These are phyloP conservation scores for Picea abies DNA, from an alignment of 83 land plant species.

Conservation along the genomic window DNA sequence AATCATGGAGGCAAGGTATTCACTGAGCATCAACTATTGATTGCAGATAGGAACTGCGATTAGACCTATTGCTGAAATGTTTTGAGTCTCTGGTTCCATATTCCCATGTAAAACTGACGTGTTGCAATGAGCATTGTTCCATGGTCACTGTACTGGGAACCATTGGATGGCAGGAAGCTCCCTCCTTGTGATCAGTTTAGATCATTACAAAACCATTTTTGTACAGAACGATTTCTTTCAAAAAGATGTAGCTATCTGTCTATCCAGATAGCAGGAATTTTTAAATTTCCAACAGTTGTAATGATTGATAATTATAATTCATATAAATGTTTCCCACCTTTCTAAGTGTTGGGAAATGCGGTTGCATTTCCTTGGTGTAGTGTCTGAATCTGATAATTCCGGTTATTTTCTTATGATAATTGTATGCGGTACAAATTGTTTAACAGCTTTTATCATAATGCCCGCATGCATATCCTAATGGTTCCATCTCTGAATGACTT, in stretches of 20 bases:
- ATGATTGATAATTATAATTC: too few relatives aligned
- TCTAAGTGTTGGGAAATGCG: too few relatives aligned
- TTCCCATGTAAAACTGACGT: background rate
- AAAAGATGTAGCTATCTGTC: background rate
- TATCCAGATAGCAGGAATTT: background rate
- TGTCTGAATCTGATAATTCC: too few relatives aligned
- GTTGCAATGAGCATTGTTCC: background rate
- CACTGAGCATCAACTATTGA: background rate
- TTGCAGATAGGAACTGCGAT: background rate
- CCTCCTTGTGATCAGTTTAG: background rate
- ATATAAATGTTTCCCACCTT: too few relatives aligned
- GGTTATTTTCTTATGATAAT: too few relatives aligned
- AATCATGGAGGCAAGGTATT: background rate
- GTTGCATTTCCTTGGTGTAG: too few relatives aligned
- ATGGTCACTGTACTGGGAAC: background rate
- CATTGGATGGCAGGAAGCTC: background rate
- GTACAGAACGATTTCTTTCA: background rate
- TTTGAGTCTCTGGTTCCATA: background rate
- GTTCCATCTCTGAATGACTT: too few relatives aligned
- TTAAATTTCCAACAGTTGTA: background rate
- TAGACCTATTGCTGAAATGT: background rate
- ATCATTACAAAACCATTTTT: background rate
- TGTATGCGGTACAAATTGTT: too few relatives aligned
- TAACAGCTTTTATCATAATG: too few relatives aligned
- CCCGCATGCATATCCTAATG: too few relatives aligned